Evolutionary conservation across 257 asterid species (phyloP), one percentile per base, ranked within the genome.

Genomic region (Ocimum tenuiflorum): DNA sequence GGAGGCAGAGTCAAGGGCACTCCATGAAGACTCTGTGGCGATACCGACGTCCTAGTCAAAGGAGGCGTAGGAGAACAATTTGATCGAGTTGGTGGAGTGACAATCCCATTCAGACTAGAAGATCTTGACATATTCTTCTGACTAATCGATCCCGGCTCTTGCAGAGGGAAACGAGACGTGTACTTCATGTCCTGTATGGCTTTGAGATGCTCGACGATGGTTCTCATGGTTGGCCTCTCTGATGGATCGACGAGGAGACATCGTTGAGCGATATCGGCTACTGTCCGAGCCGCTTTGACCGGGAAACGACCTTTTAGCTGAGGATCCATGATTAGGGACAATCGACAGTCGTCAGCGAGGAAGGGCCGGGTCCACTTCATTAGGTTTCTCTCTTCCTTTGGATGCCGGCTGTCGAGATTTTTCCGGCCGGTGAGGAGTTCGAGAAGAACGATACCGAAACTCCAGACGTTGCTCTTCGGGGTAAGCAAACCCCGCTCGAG

Each of bases 391-490:
- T 91, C 97, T 75, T 91, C 97, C 74, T 83, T 91, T 2, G 90
- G 89, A 39, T 80, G 89, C 57, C 86, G 83, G 67, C 75, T 79
- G 52, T 86, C 94, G 2, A 86, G 89, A 47, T 86, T 86, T 76
- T 83, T 91, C 79, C 94, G 74, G 48, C 97, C 97, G 0, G 96
- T 91, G 20, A 91, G 95, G 86, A 91, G 60, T 79, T 88, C 97
- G 23, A 91, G 96, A 64, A 91, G 95, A 60, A 91, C 77, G 35
- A 91, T 83, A 24, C 97, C 97, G 12, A 86, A 91, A 63, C 97
- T 88, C 97, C 97, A 91, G 7, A 88, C 97, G 48, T 91, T 88
- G 78, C 95, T 86, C 85, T 91, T 91, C 0, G 97, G 97, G 53
- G 97, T 91, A 38, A 85, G 83, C 70, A 88, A 60, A 55, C 97